phyloP scores from a whole-genome alignment of 1,139 yeast species.

The Nadsonia starkeyi-henricii region DNA sequence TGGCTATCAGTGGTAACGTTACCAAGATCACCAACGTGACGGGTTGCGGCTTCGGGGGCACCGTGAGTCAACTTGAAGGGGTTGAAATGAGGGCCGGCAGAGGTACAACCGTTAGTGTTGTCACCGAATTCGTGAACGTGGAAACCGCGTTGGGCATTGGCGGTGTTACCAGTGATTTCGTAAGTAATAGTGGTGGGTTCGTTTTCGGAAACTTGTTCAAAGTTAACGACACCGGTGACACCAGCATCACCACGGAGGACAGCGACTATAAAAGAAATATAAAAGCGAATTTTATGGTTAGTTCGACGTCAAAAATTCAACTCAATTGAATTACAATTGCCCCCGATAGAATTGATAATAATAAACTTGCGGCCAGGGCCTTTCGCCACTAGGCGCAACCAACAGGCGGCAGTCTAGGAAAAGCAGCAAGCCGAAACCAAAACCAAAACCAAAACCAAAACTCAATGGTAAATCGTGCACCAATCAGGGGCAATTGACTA shows the following conservation, averaged over 20 bases:
- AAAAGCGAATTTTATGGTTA: too few relatives aligned
- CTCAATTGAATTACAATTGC: too few relatives aligned
- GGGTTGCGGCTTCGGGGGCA: slow-evolving; percentile 74
- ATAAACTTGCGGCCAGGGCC: too few relatives aligned
- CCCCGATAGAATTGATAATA: too few relatives aligned
- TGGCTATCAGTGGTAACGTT: slow-evolving; percentile 73
- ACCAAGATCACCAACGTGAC: slow-evolving; percentile 98
- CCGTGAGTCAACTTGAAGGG: slow-evolving; percentile 88
- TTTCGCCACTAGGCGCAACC: too few relatives aligned
- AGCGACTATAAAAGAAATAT: slow-evolving; percentile 45
- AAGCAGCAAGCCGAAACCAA: too few relatives aligned
- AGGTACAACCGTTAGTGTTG: slow-evolving; percentile 96
- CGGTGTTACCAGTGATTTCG: slow-evolving; percentile 76
- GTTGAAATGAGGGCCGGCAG: slow-evolving; percentile 98
- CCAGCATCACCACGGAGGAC: slow-evolving; percentile 89
- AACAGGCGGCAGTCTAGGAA: too few relatives aligned
- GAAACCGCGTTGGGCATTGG: slow-evolving; percentile 90
- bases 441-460: too few relatives aligned
- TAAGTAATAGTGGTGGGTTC: slow-evolving; percentile 78
- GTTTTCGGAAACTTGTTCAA: slow-evolving; percentile 66
- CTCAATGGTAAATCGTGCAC: too few relatives aligned
- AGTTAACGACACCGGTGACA: slow-evolving; percentile 72
- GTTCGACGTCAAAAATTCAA: too few relatives aligned
- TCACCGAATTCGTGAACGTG: slow-evolving; percentile 97
- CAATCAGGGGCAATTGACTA: too few relatives aligned